Base-by-base conservation (phyloP, 441 rosid species). In the Aquilaria agallochum region DNA sequence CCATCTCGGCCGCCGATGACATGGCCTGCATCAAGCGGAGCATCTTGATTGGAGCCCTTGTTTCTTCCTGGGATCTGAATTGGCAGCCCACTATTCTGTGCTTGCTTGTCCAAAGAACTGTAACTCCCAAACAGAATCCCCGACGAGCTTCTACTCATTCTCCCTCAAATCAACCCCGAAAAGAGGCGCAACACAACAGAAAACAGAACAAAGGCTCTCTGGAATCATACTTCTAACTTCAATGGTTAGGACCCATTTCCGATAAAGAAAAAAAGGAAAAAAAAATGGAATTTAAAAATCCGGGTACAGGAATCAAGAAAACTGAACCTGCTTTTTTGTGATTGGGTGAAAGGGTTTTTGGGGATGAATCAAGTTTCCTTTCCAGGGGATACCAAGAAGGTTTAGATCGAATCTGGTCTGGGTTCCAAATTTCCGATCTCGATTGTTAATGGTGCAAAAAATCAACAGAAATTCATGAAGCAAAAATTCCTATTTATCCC, bases 91-190 rank as follows among this genome's bases (percentile, higher is more conserved):
- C 80, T 85, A 73, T 91, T 82, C 56, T 80, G 90, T 60, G 79
- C 77, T 68, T 77, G 78, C 76, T 83, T 89, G 69, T 89, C 96
- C 88, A 91, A 81, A 65, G 94, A 89, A 58, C 97, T 95, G 80
- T 85, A 87, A 80, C 99, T 94, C 67, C 95, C 80, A 63, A 95
- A 85, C 56, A 95, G 96, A 71, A 89, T 84, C 57, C 97, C 97
- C 84, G 87, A 75, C 68, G 86, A 82, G 77, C 81, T 83, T 54
- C 94, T 92, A 69, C 74, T 89, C 96, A 89, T 92, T 75, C 67
- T 71, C 74, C 69, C 74, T 68, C 59, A 64, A 67, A 64, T 68
- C 69, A 64, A 64, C 65, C 62, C 1, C 59, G 13, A 40, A 55
- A 62, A 63, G 71, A 67, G 74, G 66, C 70, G 83, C 77, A 71